Evolutionary conservation across 2,329 filamentous ascomycete species (phyloP).

Genomic region (Neofusicoccum cordaticola): DNA sequence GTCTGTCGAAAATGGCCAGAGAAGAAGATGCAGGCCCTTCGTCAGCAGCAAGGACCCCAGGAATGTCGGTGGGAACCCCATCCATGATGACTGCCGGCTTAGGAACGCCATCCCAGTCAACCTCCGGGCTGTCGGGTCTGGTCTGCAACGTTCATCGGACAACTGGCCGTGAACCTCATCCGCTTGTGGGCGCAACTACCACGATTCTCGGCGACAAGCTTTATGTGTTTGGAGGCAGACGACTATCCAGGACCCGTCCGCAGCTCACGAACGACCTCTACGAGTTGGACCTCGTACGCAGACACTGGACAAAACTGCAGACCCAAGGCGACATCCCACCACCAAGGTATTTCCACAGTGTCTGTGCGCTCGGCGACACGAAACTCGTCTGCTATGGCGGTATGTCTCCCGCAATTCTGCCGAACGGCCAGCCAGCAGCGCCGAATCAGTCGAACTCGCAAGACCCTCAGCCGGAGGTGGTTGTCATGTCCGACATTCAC

Average conservation of each 20-base stretch:
- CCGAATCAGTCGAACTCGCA: slow-evolving; percentile 40
- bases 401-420: slow-evolving; percentile 75
- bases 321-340: slow-evolving; percentile 81
- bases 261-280: slow-evolving; percentile 88
- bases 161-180: slow-evolving; percentile 85
- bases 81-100: slow-evolving; percentile 35
- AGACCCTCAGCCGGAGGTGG: slow-evolving; percentile 78
- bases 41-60: slow-evolving; percentile 22
- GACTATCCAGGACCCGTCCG: slow-evolving; percentile 79
- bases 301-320: slow-evolving; percentile 91
- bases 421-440: slow-evolving; percentile 35
- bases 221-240: slow-evolving; percentile 91
- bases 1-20: slow-evolving; percentile 37
- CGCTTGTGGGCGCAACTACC: slow-evolving; percentile 90
- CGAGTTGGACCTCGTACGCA: slow-evolving; percentile 83
- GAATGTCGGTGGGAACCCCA: slow-evolving; percentile 18
- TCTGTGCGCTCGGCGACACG: slow-evolving; percentile 88
- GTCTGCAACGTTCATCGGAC: slow-evolving; percentile 74
- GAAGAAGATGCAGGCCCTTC: slow-evolving; percentile 50
- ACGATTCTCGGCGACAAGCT: slow-evolving; percentile 93
- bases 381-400: slow-evolving; percentile 98
- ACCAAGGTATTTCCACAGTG: slow-evolving; percentile 93
- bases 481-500: slow-evolving; percentile 97
- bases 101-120: slow-evolving; percentile 40
- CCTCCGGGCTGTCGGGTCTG: slow-evolving; percentile 63